These are phyloP conservation scores for Aspergillus japonicus DNA, from an alignment of 2,329 filamentous ascomycete genomes.

Conservation along the genomic window DNA sequence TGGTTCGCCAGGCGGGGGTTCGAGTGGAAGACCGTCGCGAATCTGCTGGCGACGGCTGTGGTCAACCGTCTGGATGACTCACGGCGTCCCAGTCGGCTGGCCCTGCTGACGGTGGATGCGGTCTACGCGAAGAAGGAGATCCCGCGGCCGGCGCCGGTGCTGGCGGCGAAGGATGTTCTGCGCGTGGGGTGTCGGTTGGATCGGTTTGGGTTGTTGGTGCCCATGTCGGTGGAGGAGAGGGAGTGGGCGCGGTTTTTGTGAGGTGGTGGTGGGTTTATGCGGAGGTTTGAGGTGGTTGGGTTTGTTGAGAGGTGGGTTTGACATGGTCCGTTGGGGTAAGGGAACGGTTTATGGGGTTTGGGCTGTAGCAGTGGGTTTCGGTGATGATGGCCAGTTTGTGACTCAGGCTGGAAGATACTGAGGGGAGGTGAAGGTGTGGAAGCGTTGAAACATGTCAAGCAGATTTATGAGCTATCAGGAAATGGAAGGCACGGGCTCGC, in stretches of 20 bases:
- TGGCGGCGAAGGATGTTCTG: neutral
- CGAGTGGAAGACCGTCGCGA: neutral
- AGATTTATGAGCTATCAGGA: no score
- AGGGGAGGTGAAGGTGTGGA: no score
- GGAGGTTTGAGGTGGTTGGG: no score
- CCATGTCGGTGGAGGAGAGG: neutral
- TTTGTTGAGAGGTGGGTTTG: no score
- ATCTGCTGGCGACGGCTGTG: neutral
- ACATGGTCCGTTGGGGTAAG: no score
- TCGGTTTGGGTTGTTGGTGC: neutral
- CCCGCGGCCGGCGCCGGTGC: neutral
- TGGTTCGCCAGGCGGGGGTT: neutral
- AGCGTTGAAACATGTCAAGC: no score
- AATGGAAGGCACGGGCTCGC: no score
- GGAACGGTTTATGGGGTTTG: no score
- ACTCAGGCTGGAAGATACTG: no score
- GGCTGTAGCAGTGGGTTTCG: no score
- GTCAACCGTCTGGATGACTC: neutral
- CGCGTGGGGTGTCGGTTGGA: neutral
- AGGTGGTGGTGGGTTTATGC: no score
- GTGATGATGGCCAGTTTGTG: no score
- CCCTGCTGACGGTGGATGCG: neutral
- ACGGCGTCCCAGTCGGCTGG: neutral
- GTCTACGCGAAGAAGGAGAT: neutral
- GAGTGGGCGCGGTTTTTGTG: neutral